phyloP scores from a whole-genome alignment of 169 alveolate genomes.

The Eimeria praecox region DNA sequence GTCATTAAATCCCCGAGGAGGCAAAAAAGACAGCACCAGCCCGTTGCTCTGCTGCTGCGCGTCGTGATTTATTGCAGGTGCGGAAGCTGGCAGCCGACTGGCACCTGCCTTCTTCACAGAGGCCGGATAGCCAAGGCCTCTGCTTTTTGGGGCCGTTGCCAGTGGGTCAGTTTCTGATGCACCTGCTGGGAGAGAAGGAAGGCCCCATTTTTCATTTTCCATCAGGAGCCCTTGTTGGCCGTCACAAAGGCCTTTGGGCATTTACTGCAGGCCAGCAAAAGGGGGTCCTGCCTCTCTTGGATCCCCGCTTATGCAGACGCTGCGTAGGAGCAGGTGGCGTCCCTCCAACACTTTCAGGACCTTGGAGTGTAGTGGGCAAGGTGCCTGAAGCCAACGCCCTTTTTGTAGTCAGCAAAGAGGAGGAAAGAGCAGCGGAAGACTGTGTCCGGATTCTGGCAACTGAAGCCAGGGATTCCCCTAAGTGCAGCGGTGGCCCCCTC shows the following conservation, averaged over 20 bases:
- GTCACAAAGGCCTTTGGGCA: slow-evolving; percentile 87
- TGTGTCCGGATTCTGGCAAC: slow-evolving; percentile 1
- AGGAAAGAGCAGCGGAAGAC: slow-evolving; percentile 64
- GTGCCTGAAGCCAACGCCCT: slow-evolving; percentile 78
- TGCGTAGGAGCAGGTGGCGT: slow-evolving; percentile 61
- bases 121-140: slow-evolving; percentile 88
- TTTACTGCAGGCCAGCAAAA: slow-evolving; percentile 88
- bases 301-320: slow-evolving; percentile 73
- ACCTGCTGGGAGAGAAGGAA: slow-evolving; percentile 81
- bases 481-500: not conserved
- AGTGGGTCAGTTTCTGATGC: slow-evolving; percentile 80
- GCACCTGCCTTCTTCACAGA: slow-evolving; percentile 83
- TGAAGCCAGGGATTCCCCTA: not conserved
- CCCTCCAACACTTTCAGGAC: slow-evolving; percentile 75
- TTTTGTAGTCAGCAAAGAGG: slow-evolving; percentile 74
- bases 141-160: slow-evolving; percentile 87
- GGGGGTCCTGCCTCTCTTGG: slow-evolving; percentile 84
- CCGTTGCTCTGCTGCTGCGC: not conserved
- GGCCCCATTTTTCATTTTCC: slow-evolving; percentile 88
- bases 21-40: not conserved
- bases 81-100: slow-evolving; percentile 84
- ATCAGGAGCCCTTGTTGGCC: slow-evolving; percentile 83
- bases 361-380: slow-evolving; percentile 78
- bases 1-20: not conserved
- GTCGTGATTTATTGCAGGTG: slow-evolving; percentile 79